Evolutionary conservation across 257 asterid genomes (phyloP).

Genomic region (Mentha longifolia): DNA sequence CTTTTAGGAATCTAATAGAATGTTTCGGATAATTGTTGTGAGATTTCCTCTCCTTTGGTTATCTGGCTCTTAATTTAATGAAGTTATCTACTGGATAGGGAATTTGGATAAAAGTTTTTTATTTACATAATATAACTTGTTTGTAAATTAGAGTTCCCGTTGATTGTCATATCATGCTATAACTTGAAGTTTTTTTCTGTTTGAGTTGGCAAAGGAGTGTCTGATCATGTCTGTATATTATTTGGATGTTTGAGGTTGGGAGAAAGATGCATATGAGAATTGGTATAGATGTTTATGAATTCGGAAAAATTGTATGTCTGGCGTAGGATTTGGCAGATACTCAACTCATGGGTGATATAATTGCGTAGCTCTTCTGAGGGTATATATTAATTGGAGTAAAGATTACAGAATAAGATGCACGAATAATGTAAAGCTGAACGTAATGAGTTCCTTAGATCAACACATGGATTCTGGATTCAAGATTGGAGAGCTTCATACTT

Average conservation of each 20-base stretch:
- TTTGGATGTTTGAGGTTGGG: constrained; percentile 4
- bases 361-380: neutral
- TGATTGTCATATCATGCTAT: neutral
- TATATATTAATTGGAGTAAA: neutral
- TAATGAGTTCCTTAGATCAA: neutral
- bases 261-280: neutral
- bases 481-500: neutral
- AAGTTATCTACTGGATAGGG: neutral
- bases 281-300: neutral
- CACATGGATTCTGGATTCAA: neutral
- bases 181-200: neutral
- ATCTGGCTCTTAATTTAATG: neutral
- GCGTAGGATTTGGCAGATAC: neutral
- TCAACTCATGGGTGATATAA: neutral
- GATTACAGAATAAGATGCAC: neutral
- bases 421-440: neutral
- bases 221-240: neutral
- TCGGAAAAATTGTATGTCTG: neutral
- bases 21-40: neutral
- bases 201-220: neutral
- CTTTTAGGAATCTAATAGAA: neutral
- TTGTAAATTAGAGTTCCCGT: neutral
- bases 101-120: neutral
- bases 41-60: neutral
- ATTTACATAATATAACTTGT: neutral